A percentile compares a stretch with the other conserved stretches of the same genome.
These are phyloP conservation scores for Candida montana DNA, from an alignment of 805 yeast genomes.

Conservation along the genomic window DNA sequence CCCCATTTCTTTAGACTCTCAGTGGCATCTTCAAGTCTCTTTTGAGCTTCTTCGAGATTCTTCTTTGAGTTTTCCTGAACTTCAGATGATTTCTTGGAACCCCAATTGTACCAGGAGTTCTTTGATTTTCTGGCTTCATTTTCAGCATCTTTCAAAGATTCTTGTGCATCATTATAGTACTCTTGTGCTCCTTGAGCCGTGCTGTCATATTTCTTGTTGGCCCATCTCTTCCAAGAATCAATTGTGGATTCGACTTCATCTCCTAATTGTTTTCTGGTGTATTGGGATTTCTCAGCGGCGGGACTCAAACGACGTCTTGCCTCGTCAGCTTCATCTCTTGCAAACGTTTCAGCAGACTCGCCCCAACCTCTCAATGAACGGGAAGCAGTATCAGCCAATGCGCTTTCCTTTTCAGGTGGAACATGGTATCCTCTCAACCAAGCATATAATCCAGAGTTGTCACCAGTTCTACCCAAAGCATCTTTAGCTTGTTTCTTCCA, in stretches of 20 bases:
- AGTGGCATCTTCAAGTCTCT: conserved; percentile 16
- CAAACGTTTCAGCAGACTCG: conserved; percentile 36
- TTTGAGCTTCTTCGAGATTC: conserved; percentile 25
- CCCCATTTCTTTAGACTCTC: conserved; percentile 24
- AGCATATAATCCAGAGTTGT: conserved; percentile 18
- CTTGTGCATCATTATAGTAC: conserved; percentile 28
- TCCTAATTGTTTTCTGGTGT: conserved; percentile 4
- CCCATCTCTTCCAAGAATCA: conserved; percentile 21
- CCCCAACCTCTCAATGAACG: conserved; percentile 43
- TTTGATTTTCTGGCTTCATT: conserved; percentile 28
- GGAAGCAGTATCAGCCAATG: conserved; percentile 30
- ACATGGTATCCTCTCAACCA: conserved; percentile 25
- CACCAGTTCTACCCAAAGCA: conserved; percentile 6
- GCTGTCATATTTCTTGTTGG: conserved; percentile 20
- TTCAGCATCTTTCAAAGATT: conserved; percentile 30
- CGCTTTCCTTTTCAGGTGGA: conserved; percentile 26
- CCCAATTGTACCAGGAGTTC: conserved; percentile 35
- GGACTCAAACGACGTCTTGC: conserved; percentile 7
- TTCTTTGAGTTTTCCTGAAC: conserved; percentile 27
- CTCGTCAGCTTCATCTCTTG: conserved; percentile 35
- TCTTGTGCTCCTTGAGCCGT: conserved; percentile 24
- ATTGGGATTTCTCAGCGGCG: conserved; percentile 5
- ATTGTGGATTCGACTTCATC: conserved; percentile 5
- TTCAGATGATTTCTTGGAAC: conserved; percentile 32
- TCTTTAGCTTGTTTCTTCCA: conserved; percentile 18